Evolutionary conservation across 83 land plant species (phyloP).

Genomic region (Picea engelmannii): DNA sequence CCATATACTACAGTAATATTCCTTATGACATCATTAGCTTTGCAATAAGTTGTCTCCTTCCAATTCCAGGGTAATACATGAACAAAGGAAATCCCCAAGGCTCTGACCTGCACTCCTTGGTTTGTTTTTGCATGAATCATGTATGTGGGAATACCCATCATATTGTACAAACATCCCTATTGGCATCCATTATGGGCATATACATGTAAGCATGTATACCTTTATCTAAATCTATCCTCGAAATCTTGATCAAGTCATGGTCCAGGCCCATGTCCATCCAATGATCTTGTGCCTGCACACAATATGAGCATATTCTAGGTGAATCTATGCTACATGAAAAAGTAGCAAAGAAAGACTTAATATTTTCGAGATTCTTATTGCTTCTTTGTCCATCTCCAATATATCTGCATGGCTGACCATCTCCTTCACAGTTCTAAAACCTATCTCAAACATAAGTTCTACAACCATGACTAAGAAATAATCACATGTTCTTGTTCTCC

Average conservation of each 20-base stretch:
- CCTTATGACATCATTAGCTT: too few relatives aligned
- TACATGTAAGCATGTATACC: constrained; percentile 76
- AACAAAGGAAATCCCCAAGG: constrained; percentile 92
- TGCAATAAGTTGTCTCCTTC: constrained; percentile 76
- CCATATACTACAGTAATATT: too few relatives aligned
- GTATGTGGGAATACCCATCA: constrained; percentile 73
- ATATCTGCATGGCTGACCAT: constrained; percentile 93
- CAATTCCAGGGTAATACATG: constrained; percentile 89
- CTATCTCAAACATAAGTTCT: constrained; percentile 84
- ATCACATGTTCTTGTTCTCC: constrained; percentile 96
- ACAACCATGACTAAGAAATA: constrained; percentile 88
- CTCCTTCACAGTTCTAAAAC: constrained; percentile 77
- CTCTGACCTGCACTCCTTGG: constrained; percentile 94
- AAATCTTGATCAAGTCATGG: constrained; percentile 61
- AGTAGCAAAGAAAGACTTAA: constrained; percentile 82
- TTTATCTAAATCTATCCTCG: constrained; percentile 67
- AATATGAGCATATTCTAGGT: constrained; percentile 89
- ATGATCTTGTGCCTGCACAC: constrained; percentile 91
- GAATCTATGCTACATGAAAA: constrained; percentile 80
- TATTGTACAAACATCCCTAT: constrained; percentile 86
- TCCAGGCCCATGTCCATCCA: constrained; percentile 86
- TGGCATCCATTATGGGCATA: constrained; percentile 70
- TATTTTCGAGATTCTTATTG: constrained; percentile 86
- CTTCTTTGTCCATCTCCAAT: constrained; percentile 76
- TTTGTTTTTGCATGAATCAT: constrained; percentile 79